Percentiles rank a stretch among this genome's conserved stretches.
Evolutionary conservation across 306 rosid genomes (phyloP).

Genomic region (Arachis stenosperma): DNA sequence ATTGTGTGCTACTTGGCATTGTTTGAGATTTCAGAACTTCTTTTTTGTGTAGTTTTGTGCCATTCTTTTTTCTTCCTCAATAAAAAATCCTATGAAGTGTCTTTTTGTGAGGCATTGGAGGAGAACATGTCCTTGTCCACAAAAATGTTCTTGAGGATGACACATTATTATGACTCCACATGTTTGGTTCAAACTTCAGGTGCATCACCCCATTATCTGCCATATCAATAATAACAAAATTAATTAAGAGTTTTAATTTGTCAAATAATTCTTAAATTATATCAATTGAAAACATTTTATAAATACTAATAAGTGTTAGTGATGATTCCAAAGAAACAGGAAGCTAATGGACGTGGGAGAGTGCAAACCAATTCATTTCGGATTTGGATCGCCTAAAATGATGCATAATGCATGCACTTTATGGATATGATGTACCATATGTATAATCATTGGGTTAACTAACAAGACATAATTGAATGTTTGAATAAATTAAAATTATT

Average conservation of each 20-base stretch:
- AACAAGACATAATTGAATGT: too few relatives aligned
- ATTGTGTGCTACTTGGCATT: slow-evolving; percentile 29
- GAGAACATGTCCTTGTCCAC: slow-evolving; percentile 52
- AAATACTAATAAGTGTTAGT: slow-evolving; percentile 30
- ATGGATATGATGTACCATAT: too few relatives aligned
- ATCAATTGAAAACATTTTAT: too few relatives aligned
- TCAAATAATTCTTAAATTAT: too few relatives aligned
- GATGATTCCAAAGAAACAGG: slow-evolving; percentile 18
- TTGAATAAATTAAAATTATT: too few relatives aligned
- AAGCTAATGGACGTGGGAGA: slow-evolving; percentile 21
- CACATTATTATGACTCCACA: slow-evolving; percentile 34
- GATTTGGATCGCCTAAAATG: neutral
- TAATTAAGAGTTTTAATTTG: too few relatives aligned
- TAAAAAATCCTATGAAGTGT: neutral
- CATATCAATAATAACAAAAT: neutral
- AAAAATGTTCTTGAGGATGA: slow-evolving; percentile 43
- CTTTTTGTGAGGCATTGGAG: slow-evolving; percentile 33
- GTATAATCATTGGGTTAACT: too few relatives aligned
- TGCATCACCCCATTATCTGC: slow-evolving; percentile 29
- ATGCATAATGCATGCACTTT: too few relatives aligned
- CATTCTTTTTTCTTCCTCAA: slow-evolving; percentile 24
- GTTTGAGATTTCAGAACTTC: slow-evolving; percentile 21
- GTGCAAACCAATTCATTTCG: neutral
- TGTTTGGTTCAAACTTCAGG: slow-evolving; percentile 53
- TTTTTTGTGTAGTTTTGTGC: slow-evolving; percentile 7